Conservation (phyloP, 83 land plant species). For the Picea abies region DNA sequence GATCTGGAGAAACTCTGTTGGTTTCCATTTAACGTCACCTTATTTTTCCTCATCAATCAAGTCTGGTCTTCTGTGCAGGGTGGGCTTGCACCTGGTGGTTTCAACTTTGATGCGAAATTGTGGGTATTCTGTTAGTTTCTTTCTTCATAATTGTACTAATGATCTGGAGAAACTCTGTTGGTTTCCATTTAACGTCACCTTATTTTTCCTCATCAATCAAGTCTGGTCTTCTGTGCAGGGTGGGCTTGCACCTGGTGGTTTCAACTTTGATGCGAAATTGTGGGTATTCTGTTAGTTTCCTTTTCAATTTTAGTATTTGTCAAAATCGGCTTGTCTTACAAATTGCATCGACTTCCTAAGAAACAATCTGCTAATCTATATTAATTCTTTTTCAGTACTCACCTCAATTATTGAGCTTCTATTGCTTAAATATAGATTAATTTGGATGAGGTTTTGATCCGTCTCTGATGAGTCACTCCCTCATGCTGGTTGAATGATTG, state of each 20-base stretch:
- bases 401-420: background rate
- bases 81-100: conserved; percentile 97
- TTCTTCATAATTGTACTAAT: conserved; percentile 2
- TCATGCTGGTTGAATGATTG: background rate
- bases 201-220: background rate
- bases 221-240: conserved; percentile 55
- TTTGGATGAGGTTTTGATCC: background rate
- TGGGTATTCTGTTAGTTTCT: conserved; percentile 32
- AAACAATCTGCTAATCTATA: too few species aligned
- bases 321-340: too few species aligned
- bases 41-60: background rate
- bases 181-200: background rate
- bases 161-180: background rate
- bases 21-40: background rate
- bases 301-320: background rate
- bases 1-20: background rate
- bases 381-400: background rate
- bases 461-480: background rate
- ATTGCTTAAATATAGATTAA: background rate
- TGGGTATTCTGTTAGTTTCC: conserved; percentile 32
- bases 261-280: conserved; percentile 99
- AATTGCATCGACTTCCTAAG: too few species aligned
- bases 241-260: conserved; percentile 97
- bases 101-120: conserved; percentile 99
- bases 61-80: conserved; percentile 55